phyloP scores from a whole-genome alignment of 2,329 filamentous ascomycete species.

The Coleophoma eucalyptorum region DNA sequence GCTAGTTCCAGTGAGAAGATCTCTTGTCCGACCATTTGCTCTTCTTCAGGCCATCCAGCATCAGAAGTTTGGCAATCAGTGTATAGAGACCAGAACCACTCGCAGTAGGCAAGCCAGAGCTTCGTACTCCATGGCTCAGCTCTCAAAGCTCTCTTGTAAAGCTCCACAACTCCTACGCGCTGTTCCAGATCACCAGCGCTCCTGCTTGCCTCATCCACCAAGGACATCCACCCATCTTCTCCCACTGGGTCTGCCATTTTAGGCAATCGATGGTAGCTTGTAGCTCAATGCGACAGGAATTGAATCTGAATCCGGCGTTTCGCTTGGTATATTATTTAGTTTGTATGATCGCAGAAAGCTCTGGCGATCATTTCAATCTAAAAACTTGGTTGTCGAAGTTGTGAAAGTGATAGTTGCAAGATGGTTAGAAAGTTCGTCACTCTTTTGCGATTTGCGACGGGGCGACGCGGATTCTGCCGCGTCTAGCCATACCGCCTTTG shows the following conservation, averaged over 20 bases:
- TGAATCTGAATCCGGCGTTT: no score
- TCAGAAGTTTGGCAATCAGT: conserved; percentile 55
- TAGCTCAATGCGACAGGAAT: no score
- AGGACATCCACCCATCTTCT: conserved; percentile 74
- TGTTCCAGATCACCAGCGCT: conserved; percentile 59
- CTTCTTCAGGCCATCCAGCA: conserved; percentile 60
- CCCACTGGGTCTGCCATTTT: conserved; percentile 53
- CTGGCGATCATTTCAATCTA: not conserved
- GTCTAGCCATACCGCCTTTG: no score
- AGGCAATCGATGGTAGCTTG: not conserved
- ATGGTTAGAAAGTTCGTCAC: no score
- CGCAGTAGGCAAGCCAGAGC: conserved; percentile 74
- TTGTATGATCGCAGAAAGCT: not conserved
- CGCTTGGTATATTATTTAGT: not conserved
- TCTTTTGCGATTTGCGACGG: no score
- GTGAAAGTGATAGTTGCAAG: not conserved
- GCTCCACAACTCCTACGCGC: conserved; percentile 66
- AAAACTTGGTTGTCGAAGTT: not conserved
- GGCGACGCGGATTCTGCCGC: no score
- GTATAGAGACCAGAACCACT: conserved; percentile 73
- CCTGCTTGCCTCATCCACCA: conserved; percentile 67
- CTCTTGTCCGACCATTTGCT: conserved; percentile 64
- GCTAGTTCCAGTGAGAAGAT: conserved; percentile 67
- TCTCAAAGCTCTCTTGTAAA: conserved; percentile 64
- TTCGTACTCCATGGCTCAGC: conserved; percentile 72